A percentile compares a stretch with the other conserved stretches of the same genome.
phyloP scores from a whole-genome alignment of 192 early-diverging fungal species.

The Geranomyces variabilis region DNA sequence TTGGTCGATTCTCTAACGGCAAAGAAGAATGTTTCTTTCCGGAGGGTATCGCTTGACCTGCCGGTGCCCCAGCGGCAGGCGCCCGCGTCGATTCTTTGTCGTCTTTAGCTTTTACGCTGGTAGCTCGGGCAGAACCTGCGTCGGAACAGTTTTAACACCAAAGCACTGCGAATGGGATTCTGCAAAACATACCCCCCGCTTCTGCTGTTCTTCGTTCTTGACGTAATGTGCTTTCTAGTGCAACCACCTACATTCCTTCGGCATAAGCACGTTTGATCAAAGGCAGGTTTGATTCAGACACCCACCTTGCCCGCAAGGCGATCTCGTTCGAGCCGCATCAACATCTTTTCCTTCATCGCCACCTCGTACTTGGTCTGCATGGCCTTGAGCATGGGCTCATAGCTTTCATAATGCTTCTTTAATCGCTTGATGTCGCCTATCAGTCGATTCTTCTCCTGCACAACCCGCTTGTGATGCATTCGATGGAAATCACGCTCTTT shows the following conservation, averaged over 20 bases:
- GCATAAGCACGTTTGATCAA: neutral
- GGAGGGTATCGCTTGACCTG: neutral
- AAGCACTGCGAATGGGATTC: no score
- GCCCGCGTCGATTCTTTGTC: neutral
- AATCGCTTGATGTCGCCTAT: conserved; percentile 58
- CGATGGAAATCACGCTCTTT: conserved; percentile 64
- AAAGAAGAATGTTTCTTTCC: conserved; percentile 24
- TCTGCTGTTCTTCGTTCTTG: conserved; percentile 8
- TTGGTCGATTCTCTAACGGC: conserved; percentile 47
- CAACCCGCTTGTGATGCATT: conserved; percentile 66
- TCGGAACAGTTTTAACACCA: neutral
- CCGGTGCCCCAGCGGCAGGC: neutral
- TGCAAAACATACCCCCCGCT: no score
- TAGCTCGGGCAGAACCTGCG: neutral
- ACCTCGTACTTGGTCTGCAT: conserved; percentile 54
- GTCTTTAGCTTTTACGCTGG: neutral
- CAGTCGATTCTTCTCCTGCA: conserved; percentile 58
- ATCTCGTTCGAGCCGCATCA: conserved; percentile 58
- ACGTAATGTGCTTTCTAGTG: conserved; percentile 4
- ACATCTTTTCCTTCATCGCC: conserved; percentile 65
- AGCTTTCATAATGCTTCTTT: conserved; percentile 57
- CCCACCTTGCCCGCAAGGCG: conserved; percentile 44
- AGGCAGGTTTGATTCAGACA: neutral
- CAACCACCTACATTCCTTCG: neutral
- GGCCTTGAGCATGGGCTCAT: conserved; percentile 49